Conservation (phyloP, 2,329 filamentous ascomycete species). For the Graphilbum ipis-grandicollis region DNA sequence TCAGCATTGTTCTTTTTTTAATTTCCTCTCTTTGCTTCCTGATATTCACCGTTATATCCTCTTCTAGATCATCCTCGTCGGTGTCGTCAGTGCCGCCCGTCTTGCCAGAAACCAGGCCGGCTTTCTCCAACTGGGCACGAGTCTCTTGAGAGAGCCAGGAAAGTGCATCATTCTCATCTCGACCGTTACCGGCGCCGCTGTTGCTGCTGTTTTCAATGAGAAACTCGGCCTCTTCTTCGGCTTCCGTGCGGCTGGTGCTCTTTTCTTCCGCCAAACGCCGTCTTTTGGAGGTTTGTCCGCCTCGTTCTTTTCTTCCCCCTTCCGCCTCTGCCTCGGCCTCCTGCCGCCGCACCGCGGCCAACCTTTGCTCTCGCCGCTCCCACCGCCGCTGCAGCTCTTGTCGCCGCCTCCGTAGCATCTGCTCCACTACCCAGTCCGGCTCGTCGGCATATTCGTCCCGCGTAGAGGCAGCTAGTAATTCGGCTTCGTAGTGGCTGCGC, state of each 20-base stretch:
- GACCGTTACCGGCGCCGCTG: constrained; percentile 5
- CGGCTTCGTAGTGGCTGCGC: constrained; percentile 36
- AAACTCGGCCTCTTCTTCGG: constrained; percentile 49
- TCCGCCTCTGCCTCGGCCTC: too few relatives aligned
- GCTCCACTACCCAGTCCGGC: constrained; percentile 70
- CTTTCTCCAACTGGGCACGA: constrained; percentile 51
- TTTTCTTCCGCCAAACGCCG: constrained; percentile 20
- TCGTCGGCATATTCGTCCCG: constrained; percentile 41
- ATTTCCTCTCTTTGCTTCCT: too few relatives aligned
- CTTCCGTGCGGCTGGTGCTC: constrained; percentile 1
- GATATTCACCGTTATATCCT: constrained; percentile 51
- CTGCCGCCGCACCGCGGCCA: constrained; percentile 20
- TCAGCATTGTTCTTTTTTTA: background rate
- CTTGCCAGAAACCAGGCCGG: constrained; percentile 29
- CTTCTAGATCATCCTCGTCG: constrained; percentile 27
- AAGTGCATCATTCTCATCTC: constrained; percentile 21
- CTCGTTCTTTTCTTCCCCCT: constrained; percentile 25
- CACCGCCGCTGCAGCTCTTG: constrained; percentile 48
- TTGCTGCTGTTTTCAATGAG: constrained; percentile 34
- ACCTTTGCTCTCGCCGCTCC: constrained; percentile 56
- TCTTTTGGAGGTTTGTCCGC: constrained; percentile 20
- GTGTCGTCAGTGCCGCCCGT: constrained; percentile 20
- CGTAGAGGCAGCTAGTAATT: constrained; percentile 25
- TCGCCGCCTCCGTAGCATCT: constrained; percentile 51
- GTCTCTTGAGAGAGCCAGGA: constrained; percentile 57